Conservation (phyloP, 2,329 filamentous ascomycete species). For the Amauroascus niger region DNA sequence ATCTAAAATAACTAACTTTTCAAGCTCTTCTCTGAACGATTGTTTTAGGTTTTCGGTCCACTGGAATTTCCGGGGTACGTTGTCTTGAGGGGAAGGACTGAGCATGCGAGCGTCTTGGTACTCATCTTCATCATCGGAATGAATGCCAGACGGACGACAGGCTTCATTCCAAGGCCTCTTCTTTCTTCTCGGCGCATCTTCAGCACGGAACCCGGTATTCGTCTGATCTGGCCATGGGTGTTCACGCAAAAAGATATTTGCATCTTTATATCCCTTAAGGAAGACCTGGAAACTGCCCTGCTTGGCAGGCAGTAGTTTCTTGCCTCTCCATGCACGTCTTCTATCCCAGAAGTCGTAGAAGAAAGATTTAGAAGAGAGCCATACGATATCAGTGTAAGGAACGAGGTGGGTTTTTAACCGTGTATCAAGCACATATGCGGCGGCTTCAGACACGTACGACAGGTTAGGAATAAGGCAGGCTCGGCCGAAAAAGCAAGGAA, state of each 20-base stretch:
- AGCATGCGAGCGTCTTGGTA: slow-evolving; percentile 37
- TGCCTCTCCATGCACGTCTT: slow-evolving; percentile 75
- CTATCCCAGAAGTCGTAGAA: slow-evolving; percentile 98
- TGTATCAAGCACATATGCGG: slow-evolving; percentile 86
- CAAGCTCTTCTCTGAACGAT: slow-evolving; percentile 85
- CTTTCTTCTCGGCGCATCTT: slow-evolving; percentile 56
- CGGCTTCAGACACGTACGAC: slow-evolving; percentile 95
- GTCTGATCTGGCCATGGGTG: slow-evolving; percentile 95
- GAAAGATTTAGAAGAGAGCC: slow-evolving; percentile 90
- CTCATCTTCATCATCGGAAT: slow-evolving; percentile 54
- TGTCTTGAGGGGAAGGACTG: slow-evolving; percentile 37
- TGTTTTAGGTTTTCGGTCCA: slow-evolving; percentile 88
- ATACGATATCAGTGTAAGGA: slow-evolving; percentile 91
- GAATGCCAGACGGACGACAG: slow-evolving; percentile 59
- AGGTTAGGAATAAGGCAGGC: slow-evolving; percentile 95
- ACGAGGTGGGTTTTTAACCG: slow-evolving; percentile 86
- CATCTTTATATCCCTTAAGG: slow-evolving; percentile 91
- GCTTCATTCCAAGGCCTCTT: slow-evolving; percentile 70
- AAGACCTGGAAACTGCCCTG: slow-evolving; percentile 96
- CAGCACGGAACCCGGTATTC: slow-evolving; percentile 56
- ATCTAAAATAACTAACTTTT: slow-evolving; percentile 93
- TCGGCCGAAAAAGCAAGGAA: slow-evolving; percentile 92
- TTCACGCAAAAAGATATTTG: slow-evolving; percentile 87
- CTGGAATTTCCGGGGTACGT: slow-evolving; percentile 50
- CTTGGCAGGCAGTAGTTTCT: slow-evolving; percentile 78